Percentiles rank a stretch among this genome's conserved stretches.
These are phyloP conservation scores for Ceratocystis eucalypticola DNA, from an alignment of 2,329 filamentous ascomycete genomes.

Conservation along the genomic window DNA sequence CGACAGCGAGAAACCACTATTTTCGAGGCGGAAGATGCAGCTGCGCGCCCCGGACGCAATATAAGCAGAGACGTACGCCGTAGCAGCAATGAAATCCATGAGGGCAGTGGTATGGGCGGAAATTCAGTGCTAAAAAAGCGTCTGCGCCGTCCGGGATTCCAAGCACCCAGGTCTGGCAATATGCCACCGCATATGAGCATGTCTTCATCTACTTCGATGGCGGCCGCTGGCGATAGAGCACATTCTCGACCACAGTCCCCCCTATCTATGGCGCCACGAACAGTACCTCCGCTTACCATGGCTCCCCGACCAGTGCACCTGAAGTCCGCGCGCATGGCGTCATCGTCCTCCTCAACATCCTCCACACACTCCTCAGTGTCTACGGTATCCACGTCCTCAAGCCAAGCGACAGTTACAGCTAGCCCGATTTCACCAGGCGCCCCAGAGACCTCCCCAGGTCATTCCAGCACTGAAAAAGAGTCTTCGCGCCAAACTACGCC, in stretches of 20 bases:
- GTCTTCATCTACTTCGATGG: constrained; percentile 24
- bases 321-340: constrained; percentile 10
- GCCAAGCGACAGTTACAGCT: constrained; percentile 23
- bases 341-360: constrained; percentile 26
- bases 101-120: constrained; percentile 25
- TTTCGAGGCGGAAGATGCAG: constrained; percentile 18
- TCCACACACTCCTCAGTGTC: constrained; percentile 22
- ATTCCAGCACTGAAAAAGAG: background rate
- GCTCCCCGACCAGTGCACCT: constrained; percentile 14
- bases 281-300: constrained; percentile 16
- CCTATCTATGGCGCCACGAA: constrained; percentile 7
- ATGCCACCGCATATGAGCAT: constrained; percentile 25
- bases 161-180: constrained; percentile 24
- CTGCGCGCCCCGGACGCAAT: constrained; percentile 10
- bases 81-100: constrained; percentile 25
- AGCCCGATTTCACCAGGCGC: background rate
- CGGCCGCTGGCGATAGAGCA: background rate
- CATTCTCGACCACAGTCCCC: constrained; percentile 13
- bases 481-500: background rate
- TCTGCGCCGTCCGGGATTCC: constrained; percentile 26
- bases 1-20: constrained; percentile 17
- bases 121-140: constrained; percentile 25
- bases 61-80: constrained; percentile 12
- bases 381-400: constrained; percentile 27
- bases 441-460: background rate